Percentiles rank a stretch among this genome's conserved stretches.
These are phyloP conservation scores for Coleophoma cylindrospora DNA, from an alignment of 2,329 filamentous ascomycete genomes.

Conservation along the genomic window DNA sequence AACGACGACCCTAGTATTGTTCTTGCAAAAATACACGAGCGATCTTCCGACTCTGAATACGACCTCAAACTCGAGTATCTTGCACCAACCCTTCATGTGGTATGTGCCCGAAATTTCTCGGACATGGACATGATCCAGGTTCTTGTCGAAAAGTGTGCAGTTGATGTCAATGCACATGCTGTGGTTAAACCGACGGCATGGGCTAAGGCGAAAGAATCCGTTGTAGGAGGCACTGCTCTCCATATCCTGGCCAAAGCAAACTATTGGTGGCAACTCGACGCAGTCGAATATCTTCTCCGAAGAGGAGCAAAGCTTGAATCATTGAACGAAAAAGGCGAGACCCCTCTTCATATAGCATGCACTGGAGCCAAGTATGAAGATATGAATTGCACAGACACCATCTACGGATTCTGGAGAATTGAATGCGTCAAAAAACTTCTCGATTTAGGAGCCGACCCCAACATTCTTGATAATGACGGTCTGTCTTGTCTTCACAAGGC, in stretches of 20 bases:
- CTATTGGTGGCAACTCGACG: constrained; percentile 5
- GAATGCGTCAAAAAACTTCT: constrained; percentile 8
- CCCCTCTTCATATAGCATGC: constrained; percentile 10
- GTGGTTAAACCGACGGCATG: background rate
- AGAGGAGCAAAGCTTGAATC: constrained; percentile 6
- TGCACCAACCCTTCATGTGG: constrained; percentile 20
- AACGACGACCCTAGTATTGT: constrained; percentile 7
- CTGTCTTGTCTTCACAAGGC: constrained; percentile 11
- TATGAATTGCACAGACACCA: background rate
- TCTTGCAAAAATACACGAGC: constrained; percentile 4
- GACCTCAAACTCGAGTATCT: constrained; percentile 2
- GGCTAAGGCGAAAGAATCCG: constrained; percentile 2
- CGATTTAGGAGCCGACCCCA: constrained; percentile 7
- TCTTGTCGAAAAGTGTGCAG: constrained; percentile 27
- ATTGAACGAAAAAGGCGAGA: constrained; percentile 10
- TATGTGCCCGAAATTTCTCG: constrained; percentile 24
- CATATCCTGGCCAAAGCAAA: constrained; percentile 1
- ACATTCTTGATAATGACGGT: constrained; percentile 7
- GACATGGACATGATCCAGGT: constrained; percentile 30
- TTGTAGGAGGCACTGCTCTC: constrained; percentile 6
- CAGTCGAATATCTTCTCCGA: constrained; percentile 2
- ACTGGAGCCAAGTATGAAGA: constrained; percentile 2
- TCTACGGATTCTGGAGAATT: constrained; percentile 3
- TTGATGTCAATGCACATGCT: constrained; percentile 24
- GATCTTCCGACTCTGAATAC: background rate